These are phyloP conservation scores for Haplosporangium sp. DNA, from an alignment of 371 early-diverging fungal species.

Conservation along the genomic window DNA sequence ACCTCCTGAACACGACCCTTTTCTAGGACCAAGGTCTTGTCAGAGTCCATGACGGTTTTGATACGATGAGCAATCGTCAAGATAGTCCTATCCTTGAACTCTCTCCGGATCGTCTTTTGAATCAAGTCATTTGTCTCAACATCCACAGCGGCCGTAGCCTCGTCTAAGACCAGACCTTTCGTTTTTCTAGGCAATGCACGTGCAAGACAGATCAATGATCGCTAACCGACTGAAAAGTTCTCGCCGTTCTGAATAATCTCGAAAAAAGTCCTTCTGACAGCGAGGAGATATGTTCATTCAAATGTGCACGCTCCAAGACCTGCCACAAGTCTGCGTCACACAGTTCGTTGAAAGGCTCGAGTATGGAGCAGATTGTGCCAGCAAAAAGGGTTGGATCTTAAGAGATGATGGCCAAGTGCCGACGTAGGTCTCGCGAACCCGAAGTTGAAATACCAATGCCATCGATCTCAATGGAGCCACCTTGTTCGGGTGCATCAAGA, in stretches of 20 bases:
- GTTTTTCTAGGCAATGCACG: constrained; percentile 62
- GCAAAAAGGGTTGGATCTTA: constrained; percentile 96
- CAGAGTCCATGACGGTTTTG: constrained; percentile 64
- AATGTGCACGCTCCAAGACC: constrained; percentile 63
- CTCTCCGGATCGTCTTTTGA: constrained; percentile 70
- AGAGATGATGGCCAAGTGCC: constrained; percentile 88
- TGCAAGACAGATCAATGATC: constrained; percentile 68
- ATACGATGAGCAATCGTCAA: constrained; percentile 78
- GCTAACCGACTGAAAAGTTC: constrained; percentile 69
- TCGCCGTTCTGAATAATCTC: constrained; percentile 58
- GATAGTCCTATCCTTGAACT: constrained; percentile 70
- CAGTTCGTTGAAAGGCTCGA: constrained; percentile 70
- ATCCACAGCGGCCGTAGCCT: constrained; percentile 74
- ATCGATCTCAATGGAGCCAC: constrained; percentile 76
- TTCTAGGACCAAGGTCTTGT: constrained; percentile 58
- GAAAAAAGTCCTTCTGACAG: constrained; percentile 57
- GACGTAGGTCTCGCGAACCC: constrained; percentile 81
- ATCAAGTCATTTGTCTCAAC: constrained; percentile 70
- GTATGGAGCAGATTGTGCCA: constrained; percentile 67
- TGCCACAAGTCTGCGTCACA: constrained; percentile 67
- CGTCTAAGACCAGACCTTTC: constrained; percentile 67
- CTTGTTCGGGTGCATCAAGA: not conserved
- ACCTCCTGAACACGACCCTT: constrained; percentile 51
- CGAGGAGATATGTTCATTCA: constrained; percentile 58
- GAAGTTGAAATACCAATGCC: constrained; percentile 84